Evolutionary conservation across 2,329 filamentous ascomycete species (phyloP).

Genomic region (Ophiostoma ulmi): DNA sequence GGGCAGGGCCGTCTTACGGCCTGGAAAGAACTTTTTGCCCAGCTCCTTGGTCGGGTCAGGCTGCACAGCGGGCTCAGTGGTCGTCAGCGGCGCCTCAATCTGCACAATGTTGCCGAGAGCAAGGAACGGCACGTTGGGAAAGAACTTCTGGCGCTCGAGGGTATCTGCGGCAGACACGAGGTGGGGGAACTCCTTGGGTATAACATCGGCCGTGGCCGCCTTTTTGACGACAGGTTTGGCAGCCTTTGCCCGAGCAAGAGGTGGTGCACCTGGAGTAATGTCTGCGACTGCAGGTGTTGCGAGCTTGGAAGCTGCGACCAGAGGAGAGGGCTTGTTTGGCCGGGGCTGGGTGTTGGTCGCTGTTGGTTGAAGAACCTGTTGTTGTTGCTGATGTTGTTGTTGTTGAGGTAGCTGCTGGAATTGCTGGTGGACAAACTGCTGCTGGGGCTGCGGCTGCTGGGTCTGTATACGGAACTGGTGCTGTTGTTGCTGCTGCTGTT

Average conservation of each 20-base stretch:
- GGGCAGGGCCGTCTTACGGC: slow-evolving; percentile 24
- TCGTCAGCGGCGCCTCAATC: slow-evolving; percentile 25
- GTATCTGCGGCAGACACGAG: slow-evolving; percentile 25
- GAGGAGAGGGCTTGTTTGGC: not conserved
- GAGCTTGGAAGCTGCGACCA: not conserved
- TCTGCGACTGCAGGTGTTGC: not conserved
- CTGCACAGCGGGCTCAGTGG: slow-evolving; percentile 25
- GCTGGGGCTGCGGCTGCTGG: slow-evolving; percentile 10
- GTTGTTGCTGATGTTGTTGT: slow-evolving; percentile 13
- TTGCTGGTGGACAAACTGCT: slow-evolving; percentile 4
- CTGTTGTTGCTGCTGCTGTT: slow-evolving; percentile 20
- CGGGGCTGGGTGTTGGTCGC: not conserved
- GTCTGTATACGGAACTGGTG: slow-evolving; percentile 10
- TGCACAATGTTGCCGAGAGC: slow-evolving; percentile 25
- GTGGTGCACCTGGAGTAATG: not conserved
- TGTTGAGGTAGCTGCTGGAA: slow-evolving; percentile 17
- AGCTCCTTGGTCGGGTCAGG: slow-evolving; percentile 28
- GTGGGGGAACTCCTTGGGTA: slow-evolving; percentile 21
- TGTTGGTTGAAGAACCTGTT: slow-evolving; percentile 12
- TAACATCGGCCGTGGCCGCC: not conserved
- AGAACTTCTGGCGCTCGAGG: slow-evolving; percentile 24
- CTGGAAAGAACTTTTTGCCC: slow-evolving; percentile 26
- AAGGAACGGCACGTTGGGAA: slow-evolving; percentile 25
- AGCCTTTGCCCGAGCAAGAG: slow-evolving; percentile 17
- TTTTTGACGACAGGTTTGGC: slow-evolving; percentile 18